Evolutionary conservation across 257 asterid species (phyloP).

Genomic region (Buddleja alternifolia): DNA sequence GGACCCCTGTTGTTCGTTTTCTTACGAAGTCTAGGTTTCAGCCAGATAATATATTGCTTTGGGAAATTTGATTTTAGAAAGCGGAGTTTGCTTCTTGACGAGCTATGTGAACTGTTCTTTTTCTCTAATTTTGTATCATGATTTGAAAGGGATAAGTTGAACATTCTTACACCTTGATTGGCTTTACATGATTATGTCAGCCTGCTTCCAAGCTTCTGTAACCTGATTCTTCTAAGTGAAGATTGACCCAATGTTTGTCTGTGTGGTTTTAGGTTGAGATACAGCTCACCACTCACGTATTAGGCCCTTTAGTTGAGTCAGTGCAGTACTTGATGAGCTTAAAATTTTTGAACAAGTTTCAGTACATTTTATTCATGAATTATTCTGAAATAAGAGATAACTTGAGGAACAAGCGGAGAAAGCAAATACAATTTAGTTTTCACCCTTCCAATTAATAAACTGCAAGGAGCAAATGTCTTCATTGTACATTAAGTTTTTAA

Average conservation of each 20-base stretch:
- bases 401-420: constrained; percentile 11
- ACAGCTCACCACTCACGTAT: not conserved
- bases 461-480: not conserved
- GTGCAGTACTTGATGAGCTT: not conserved
- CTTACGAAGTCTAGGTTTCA: not conserved
- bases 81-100: constrained; percentile 9
- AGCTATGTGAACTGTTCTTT: too few species aligned
- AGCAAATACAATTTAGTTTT: constrained; percentile 4
- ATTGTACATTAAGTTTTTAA: constrained; percentile 26
- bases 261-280: constrained; percentile 2
- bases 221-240: constrained; percentile 14
- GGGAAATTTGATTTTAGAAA: not conserved
- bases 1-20: not conserved
- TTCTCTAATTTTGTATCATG: too few species aligned
- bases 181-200: too few species aligned
- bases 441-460: too few species aligned
- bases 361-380: not conserved
- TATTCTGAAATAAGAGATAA: constrained; percentile 8
- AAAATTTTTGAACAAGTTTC: not conserved
- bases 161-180: too few species aligned
- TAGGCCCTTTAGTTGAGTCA: not conserved
- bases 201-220: too few species aligned
- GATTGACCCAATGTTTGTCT: not conserved
- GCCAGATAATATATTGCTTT: not conserved
- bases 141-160: too few species aligned